Conservation (phyloP, 2,329 filamentous ascomycete species). For the Bipolaris zeicola region DNA sequence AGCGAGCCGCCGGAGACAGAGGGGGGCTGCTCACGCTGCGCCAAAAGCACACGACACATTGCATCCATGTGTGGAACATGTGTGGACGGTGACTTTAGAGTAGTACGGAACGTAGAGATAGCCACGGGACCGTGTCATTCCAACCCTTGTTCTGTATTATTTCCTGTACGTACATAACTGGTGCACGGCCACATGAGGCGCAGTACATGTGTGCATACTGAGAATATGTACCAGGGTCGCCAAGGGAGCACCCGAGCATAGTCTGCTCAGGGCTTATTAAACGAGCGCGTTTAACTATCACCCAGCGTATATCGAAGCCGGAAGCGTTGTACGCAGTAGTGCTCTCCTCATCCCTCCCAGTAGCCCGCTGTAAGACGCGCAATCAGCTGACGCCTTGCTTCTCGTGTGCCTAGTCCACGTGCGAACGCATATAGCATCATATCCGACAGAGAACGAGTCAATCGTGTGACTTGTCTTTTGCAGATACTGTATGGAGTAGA, state of each 20-base stretch:
- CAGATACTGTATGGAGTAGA: too few species aligned
- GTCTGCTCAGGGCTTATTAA: background rate
- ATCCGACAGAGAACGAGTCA: background rate
- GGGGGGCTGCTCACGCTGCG: conserved; percentile 15
- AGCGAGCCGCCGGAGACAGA: conserved; percentile 21
- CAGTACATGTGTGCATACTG: background rate
- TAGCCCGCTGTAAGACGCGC: conserved; percentile 2
- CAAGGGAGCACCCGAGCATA: background rate
- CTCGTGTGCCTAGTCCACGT: too few species aligned
- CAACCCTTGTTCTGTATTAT: conserved; percentile 1
- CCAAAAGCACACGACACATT: conserved; percentile 26
- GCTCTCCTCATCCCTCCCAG: background rate
- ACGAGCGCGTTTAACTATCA: background rate
- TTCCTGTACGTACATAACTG: background rate
- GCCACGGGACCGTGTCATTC: conserved; percentile 38
- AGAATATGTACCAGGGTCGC: background rate
- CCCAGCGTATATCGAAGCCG: background rate
- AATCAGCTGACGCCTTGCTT: conserved; percentile 21
- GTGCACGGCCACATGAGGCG: conserved; percentile 20
- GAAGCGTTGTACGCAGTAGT: background rate
- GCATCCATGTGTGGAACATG: background rate
- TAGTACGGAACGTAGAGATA: background rate
- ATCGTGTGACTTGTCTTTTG: background rate
- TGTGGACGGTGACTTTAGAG: conserved; percentile 10
- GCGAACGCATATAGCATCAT: background rate